Conservation (phyloP, 768 basidiomycete genomes). For the Kwoniella bestiolae region DNA sequence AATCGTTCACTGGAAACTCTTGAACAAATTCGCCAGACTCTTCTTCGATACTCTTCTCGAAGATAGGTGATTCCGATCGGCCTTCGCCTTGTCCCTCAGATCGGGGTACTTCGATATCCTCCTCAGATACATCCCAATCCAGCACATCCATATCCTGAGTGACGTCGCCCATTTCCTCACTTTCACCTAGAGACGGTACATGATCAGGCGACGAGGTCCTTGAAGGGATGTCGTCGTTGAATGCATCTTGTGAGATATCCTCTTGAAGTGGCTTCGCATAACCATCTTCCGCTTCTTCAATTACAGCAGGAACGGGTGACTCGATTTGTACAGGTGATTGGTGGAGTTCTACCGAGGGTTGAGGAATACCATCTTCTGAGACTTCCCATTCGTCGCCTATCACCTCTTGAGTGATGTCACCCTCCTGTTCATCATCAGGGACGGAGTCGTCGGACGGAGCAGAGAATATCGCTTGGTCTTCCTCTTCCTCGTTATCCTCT, state of each 20-base stretch:
- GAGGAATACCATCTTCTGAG: neutral
- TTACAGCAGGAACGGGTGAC: neutral
- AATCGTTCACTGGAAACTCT: neutral
- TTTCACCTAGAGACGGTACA: neutral
- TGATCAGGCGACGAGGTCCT: constrained; percentile 1
- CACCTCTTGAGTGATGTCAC: neutral
- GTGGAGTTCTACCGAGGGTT: too few relatives aligned
- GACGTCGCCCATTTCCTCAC: constrained; percentile 7
- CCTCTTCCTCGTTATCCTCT: neutral
- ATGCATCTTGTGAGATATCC: neutral
- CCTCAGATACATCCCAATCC: constrained; percentile 15
- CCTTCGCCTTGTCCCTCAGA: neutral
- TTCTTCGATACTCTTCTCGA: neutral
- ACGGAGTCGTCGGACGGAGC: neutral
- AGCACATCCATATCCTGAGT: constrained; percentile 13
- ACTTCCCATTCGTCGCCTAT: neutral
- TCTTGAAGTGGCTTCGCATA: neutral
- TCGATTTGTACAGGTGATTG: too few relatives aligned
- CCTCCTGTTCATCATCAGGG: neutral
- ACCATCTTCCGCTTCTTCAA: neutral
- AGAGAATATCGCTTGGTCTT: neutral
- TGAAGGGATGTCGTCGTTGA: neutral
- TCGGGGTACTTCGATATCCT: neutral
- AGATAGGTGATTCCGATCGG: neutral
- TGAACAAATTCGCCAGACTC: neutral